A percentile compares a stretch with the other conserved stretches of the same genome.
phyloP scores from a whole-genome alignment of 768 basidiomycete species.

The Lactarius sanguifluus region DNA sequence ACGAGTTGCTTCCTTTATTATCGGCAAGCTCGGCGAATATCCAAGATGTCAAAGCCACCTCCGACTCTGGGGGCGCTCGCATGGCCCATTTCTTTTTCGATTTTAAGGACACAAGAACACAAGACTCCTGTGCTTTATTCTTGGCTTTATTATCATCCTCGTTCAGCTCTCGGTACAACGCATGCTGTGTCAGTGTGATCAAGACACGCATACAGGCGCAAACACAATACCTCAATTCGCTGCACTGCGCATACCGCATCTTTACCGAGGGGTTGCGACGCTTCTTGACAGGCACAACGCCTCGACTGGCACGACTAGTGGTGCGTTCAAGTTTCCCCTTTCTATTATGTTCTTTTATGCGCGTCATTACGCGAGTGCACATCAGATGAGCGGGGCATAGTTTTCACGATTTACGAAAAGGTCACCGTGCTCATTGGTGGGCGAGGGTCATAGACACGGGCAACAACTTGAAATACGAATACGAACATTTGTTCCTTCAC shows the following conservation, averaged over 20 bases:
- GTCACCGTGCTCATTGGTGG: conserved; percentile 56
- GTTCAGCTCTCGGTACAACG: neutral
- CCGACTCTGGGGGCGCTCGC: neutral
- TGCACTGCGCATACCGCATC: conserved; percentile 94
- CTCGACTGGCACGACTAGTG: conserved; percentile 58
- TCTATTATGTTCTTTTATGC: neutral
- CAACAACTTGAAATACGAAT: neutral
- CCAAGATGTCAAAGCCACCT: neutral
- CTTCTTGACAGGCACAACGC: conserved; percentile 97
- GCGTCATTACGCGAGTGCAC: neutral
- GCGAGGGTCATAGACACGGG: conserved; percentile 28
- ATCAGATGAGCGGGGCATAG: conserved; percentile 89
- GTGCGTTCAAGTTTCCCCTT: conserved; percentile 52
- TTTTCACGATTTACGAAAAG: conserved; percentile 90
- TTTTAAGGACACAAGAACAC: neutral
- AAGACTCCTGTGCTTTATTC: neutral
- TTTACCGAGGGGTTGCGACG: conserved; percentile 75
- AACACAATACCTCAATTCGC: conserved; percentile 84
- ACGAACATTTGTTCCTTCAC: neutral
- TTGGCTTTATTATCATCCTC: neutral
- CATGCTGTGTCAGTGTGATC: conserved; percentile 61
- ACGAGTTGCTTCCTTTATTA: neutral
- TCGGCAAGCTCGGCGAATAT: neutral
- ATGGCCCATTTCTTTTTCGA: neutral
- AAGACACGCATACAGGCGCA: conserved; percentile 98